Evolutionary conservation across 2,329 filamentous ascomycete species (phyloP), one percentile per base, ranked within the genome.

Genomic region (Calonectria montana): DNA sequence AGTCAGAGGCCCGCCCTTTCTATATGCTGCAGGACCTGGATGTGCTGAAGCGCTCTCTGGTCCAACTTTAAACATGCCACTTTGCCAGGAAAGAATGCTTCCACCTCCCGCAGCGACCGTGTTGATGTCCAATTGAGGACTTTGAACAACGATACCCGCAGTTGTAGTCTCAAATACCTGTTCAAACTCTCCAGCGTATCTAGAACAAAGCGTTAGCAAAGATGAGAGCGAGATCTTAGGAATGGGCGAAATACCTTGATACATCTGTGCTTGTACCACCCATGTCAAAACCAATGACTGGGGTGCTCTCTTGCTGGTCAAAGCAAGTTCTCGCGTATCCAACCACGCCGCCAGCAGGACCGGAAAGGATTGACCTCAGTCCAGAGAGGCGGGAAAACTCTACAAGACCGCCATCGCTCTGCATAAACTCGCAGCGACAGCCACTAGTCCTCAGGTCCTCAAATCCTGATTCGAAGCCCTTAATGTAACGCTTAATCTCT

Each of bases 161-260:
- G 94, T 97, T 0, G 94, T 97, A 0, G 95, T 97, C 83, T 97
- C 95, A 75, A 97, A 97, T 1, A 97, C 94, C 78, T 98, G 95
- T 78, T 98, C 95, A 78, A 97, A 95, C 57, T 94, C 88, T 16
- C 95, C 95, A 65, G 92, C 91, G 8, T 93, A 71, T 23, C 69
- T 67, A 23, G 13, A 39, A 35, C 9, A 6, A 31, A 3, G 16
- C 3, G 48, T 70, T 37, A 66, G 50, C 5, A n/a, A 15, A 37
- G 37, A 4, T 3, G 10, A 2, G 3, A 5, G 27, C 10, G n/a
- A 53, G 10, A 3, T 1, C 15, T 2, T 13, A 18, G 3, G 16
- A 1, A 9, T 8, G 25, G 8, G 1, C 7, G 4, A 27, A 93
- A 77, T 96, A 98, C 48, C 95, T 88, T 53, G 94, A 97, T 5